phyloP scores from a whole-genome alignment of 2,329 filamentous ascomycete species.

The Leptographium galeiforme region DNA sequence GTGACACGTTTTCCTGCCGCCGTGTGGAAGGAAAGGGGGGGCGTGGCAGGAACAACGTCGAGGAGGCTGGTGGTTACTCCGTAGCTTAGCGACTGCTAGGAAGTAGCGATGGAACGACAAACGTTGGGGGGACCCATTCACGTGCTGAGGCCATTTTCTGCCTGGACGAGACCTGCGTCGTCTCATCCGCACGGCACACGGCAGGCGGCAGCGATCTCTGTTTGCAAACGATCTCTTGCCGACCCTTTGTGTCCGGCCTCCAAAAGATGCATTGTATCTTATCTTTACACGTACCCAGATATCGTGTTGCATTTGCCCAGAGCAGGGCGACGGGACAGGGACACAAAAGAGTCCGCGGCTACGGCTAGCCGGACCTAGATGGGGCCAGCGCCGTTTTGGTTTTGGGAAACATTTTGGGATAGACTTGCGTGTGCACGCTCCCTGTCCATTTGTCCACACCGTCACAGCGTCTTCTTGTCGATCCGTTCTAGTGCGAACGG shows the following conservation, averaged over 20 bases:
- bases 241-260: no score
- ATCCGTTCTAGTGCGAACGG: not conserved
- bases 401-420: no score
- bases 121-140: not conserved
- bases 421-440: not conserved
- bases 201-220: not conserved
- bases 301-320: no score
- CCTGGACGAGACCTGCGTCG: not conserved
- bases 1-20: no score
- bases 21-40: no score
- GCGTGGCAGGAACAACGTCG: not conserved
- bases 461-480: not conserved
- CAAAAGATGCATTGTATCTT: no score
- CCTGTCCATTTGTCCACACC: no score
- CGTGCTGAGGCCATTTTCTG: not conserved
- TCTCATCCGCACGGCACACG: not conserved
- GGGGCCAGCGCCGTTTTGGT: no score
- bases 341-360: no score
- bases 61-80: constrained; percentile 2
- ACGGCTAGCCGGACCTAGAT: no score
- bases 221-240: not conserved
- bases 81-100: not conserved
- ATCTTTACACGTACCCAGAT: no score
- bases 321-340: no score
- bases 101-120: not conserved